Base-by-base conservation (phyloP, 2,329 filamentous ascomycete genomes). In the Alternaria conjuncta region DNA sequence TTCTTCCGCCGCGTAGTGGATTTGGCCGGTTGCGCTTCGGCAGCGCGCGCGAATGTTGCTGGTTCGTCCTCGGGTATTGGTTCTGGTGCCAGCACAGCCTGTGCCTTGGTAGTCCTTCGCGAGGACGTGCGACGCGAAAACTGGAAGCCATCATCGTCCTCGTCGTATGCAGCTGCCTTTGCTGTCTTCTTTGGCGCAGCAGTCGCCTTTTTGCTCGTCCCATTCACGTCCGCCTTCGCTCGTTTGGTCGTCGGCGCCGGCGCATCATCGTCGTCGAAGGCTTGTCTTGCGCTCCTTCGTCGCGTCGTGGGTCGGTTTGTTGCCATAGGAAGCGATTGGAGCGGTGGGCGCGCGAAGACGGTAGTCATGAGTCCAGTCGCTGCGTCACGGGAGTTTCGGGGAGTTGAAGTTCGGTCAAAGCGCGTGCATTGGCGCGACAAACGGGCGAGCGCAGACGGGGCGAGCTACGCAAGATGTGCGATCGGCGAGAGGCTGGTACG, bases 261-360 rank as follows among this genome's bases (percentile, higher is more conserved):
- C 71, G 80, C 82, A 74, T 81, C 82, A 28, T 83, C 82, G 6
- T 81, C 80, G 8, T 82, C 82, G 49, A 81, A 79, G 47, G 82
- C 81, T 54, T 79, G 77, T 57, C 82, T 79, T 69, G 80, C 82
- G 69, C 83, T 85, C 71, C 81, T 77, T 72, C 84, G 78, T 78
- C 83, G 82, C 74, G 79, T 79, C 47, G 75, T 79, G 50, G 75
- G 70, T 63, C 79, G 76, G 56, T 83, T 83, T 70, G 80, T 77
- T 64, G 82, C 82, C 84, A 85, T 86, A 66, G 78, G 80, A 67
- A 85, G 79, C 30, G 77, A 72, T 78, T 83, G 79, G 65, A 85
- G 74, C 63, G 84, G 84, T 28, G 75, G 76, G 70, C 78, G 74
- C 67, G 71, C 74, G 66, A 76, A 71, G 61, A 79, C 63, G 61